These are phyloP conservation scores for Schizosaccharomyces osmophilus DNA, from an alignment of 805 yeast genomes.

Conservation along the genomic window DNA sequence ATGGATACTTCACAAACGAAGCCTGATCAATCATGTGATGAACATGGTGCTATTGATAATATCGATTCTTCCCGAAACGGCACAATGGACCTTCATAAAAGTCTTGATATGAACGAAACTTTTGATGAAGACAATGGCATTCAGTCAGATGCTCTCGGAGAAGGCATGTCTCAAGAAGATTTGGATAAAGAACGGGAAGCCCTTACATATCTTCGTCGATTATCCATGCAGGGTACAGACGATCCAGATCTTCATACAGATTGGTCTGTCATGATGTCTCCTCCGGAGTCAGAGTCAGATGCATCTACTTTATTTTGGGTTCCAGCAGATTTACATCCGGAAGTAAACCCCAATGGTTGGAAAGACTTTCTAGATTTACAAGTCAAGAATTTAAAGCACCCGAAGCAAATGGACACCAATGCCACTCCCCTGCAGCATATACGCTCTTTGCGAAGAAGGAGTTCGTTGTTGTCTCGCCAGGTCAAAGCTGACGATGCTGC, in stretches of 20 bases:
- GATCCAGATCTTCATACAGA: constrained; percentile 2
- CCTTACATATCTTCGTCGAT: not conserved
- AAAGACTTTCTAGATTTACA: constrained; percentile 18
- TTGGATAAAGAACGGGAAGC: not conserved
- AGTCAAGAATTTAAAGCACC: constrained; percentile 14
- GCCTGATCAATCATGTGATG: too few species aligned
- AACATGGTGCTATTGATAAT: too few species aligned
- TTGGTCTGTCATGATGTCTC: not conserved
- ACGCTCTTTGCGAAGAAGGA: not conserved
- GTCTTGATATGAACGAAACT: not conserved
- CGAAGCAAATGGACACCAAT: not conserved
- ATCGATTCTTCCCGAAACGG: too few species aligned
- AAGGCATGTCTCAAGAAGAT: not conserved
- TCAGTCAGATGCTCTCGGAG: not conserved
- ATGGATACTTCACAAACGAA: too few species aligned
- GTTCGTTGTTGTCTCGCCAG: not conserved
- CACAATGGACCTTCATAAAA: too few species aligned
- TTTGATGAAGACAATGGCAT: not conserved
- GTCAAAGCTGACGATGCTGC: not conserved
- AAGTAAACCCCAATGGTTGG: constrained; percentile 72
- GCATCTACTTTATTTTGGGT: constrained; percentile 58
- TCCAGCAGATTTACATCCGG: constrained; percentile 85
- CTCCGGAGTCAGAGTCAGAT: constrained; percentile 8
- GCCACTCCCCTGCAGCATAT: not conserved
- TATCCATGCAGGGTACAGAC: not conserved